These are phyloP conservation scores for Nitzschia sp. DNA, from an alignment of 108 stramenopile species.

Conservation along the genomic window DNA sequence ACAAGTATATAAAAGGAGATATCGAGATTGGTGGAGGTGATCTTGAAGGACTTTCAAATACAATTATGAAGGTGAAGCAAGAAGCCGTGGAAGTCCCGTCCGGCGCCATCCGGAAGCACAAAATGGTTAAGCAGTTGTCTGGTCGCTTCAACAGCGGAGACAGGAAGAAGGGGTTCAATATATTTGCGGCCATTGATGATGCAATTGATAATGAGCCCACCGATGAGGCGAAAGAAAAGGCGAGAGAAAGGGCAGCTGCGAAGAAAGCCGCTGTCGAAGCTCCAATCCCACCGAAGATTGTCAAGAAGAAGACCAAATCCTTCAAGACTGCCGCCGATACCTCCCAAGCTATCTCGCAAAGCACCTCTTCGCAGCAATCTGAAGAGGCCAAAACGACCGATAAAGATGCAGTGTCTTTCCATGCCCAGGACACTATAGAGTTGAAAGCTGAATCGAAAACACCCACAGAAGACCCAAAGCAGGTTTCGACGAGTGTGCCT, in stretches of 20 bases:
- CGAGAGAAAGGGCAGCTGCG: slow-evolving; percentile 10
- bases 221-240: slow-evolving; percentile 23
- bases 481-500: neutral
- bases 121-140: slow-evolving; percentile 20
- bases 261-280: slow-evolving; percentile 19
- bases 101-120: slow-evolving; percentile 25
- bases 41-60: slow-evolving; percentile 13
- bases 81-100: slow-evolving; percentile 19
- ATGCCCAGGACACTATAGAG: neutral
- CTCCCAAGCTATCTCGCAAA: neutral
- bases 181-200: slow-evolving; percentile 27
- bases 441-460: no score
- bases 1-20: slow-evolving; percentile 15
- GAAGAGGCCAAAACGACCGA: neutral
- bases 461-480: no score
- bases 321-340: neutral
- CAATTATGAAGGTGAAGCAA: slow-evolving; percentile 13
- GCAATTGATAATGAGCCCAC: slow-evolving; percentile 31
- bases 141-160: slow-evolving; percentile 1
- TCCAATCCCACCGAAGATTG: slow-evolving; percentile 9
- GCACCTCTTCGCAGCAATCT: neutral
- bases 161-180: slow-evolving; percentile 2
- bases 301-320: neutral
- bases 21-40: slow-evolving; percentile 13
- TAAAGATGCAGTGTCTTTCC: neutral